Evolutionary conservation across 78 protist species (phyloP).

Genomic region (Dictyostelium purpureum): DNA sequence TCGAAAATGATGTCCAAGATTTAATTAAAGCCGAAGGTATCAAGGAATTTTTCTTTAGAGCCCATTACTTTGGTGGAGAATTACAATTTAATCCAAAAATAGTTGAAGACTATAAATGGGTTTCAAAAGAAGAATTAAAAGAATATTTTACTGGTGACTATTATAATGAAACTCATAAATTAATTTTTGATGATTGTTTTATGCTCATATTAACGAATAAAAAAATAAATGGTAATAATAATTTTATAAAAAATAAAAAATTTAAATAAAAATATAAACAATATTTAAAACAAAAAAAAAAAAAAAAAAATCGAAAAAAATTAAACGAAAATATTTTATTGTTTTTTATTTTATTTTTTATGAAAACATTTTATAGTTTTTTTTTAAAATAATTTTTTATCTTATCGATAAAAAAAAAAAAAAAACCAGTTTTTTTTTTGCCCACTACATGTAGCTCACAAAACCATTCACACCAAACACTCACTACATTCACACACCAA

Average conservation of each 20-base stretch:
- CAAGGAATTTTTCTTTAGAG: constrained; percentile 62
- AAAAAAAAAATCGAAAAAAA: too few species aligned
- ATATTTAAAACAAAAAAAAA: neutral
- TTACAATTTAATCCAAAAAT: neutral
- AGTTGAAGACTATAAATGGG: constrained; percentile 59
- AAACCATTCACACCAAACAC: too few species aligned
- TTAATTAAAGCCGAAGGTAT: constrained; percentile 50
- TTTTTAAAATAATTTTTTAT: too few species aligned
- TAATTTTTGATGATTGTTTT: constrained; percentile 70
- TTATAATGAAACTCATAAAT: constrained; percentile 3
- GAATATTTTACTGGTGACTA: constrained; percentile 58
- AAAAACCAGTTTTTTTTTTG: too few species aligned
- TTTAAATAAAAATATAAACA: neutral
- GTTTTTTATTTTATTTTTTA: too few species aligned
- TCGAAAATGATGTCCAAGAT: constrained; percentile 40
- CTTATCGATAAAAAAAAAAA: too few species aligned
- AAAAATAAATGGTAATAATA: neutral
- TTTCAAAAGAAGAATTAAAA: constrained; percentile 47
- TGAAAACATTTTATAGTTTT: too few species aligned
- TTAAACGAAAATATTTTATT: too few species aligned
- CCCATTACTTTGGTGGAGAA: constrained; percentile 51
- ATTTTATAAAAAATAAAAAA: too few species aligned
- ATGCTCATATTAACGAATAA: neutral
- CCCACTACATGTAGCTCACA: too few species aligned
- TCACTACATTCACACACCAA: too few species aligned